These are phyloP conservation scores for Solanum tarijense DNA, from an alignment of 257 asterid species.

Conservation along the genomic window DNA sequence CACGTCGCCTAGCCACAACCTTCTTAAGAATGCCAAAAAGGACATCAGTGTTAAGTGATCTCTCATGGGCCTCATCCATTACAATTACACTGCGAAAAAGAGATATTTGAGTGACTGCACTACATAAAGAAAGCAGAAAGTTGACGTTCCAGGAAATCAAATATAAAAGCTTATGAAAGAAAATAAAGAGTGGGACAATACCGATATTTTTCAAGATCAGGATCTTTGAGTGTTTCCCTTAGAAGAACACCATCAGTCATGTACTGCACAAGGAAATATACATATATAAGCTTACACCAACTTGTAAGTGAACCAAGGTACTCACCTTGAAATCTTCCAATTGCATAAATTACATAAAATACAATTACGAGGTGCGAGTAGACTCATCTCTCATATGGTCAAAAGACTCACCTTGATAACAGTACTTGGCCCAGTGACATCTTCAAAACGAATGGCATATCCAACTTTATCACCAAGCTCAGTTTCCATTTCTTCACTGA, in stretches of 20 bases:
- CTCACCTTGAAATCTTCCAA: not conserved
- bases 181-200: slow-evolving; percentile 11
- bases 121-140: not conserved
- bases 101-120: not conserved
- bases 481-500: slow-evolving; percentile 96
- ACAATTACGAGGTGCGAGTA: not conserved
- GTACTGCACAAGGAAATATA: slow-evolving; percentile 37
- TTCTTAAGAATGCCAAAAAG: slow-evolving; percentile 91
- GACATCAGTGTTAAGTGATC: slow-evolving; percentile 82
- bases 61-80: slow-evolving; percentile 99
- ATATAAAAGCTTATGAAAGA: not conserved
- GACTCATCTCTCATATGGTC: not conserved
- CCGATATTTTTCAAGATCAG: slow-evolving; percentile 94
- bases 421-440: slow-evolving; percentile 87
- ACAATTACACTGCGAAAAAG: slow-evolving; percentile 52
- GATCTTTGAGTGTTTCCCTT: slow-evolving; percentile 87
- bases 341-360: not conserved
- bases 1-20: slow-evolving; percentile 91
- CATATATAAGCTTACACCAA: not conserved
- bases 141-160: not conserved
- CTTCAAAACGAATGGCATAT: slow-evolving; percentile 95
- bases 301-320: not conserved
- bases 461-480: slow-evolving; percentile 90
- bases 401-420: slow-evolving; percentile 59
- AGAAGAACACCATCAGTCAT: slow-evolving; percentile 99